Percentiles rank a stretch among this genome's conserved stretches.
phyloP scores from a whole-genome alignment of 2,329 filamentous ascomycete species.

The Sporothrix luriei region DNA sequence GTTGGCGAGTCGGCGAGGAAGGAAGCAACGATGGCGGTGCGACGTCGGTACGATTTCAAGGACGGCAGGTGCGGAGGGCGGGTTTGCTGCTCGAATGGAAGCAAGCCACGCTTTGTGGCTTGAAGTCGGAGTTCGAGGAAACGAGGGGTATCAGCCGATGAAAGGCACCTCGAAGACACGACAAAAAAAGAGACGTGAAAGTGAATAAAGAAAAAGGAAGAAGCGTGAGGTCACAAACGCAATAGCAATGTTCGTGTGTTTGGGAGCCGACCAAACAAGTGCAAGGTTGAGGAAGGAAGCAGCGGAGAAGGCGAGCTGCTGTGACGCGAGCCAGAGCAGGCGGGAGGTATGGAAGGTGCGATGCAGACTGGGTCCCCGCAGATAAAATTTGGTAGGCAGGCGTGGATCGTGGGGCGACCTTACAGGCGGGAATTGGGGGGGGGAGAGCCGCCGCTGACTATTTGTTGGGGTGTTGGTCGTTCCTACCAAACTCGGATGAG shows the following conservation, averaged over 20 bases:
- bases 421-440: not conserved
- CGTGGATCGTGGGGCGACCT: constrained; percentile 27
- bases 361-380: constrained; percentile 25
- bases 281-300: constrained; percentile 1
- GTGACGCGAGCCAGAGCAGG: constrained; percentile 21
- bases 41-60: not conserved
- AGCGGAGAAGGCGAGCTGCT: constrained; percentile 6
- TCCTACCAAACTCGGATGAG: not conserved
- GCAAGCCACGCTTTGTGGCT: not conserved
- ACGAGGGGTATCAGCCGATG: constrained; percentile 3
- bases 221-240: not conserved
- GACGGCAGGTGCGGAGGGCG: constrained; percentile 20
- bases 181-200: constrained; percentile 3
- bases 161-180: not conserved
- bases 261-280: not conserved
- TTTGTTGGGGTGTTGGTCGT: not conserved
- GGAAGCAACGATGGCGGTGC: constrained; percentile 2
- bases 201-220: not conserved
- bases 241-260: not conserved
- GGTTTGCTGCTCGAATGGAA: constrained; percentile 2
- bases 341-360: constrained; percentile 26
- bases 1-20: constrained; percentile 18
- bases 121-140: not conserved
- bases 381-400: constrained; percentile 29
- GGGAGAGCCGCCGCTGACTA: constrained; percentile 7